These are phyloP conservation scores for Phytophthora multivora DNA, from an alignment of 352 stramenopile species.

Conservation along the genomic window DNA sequence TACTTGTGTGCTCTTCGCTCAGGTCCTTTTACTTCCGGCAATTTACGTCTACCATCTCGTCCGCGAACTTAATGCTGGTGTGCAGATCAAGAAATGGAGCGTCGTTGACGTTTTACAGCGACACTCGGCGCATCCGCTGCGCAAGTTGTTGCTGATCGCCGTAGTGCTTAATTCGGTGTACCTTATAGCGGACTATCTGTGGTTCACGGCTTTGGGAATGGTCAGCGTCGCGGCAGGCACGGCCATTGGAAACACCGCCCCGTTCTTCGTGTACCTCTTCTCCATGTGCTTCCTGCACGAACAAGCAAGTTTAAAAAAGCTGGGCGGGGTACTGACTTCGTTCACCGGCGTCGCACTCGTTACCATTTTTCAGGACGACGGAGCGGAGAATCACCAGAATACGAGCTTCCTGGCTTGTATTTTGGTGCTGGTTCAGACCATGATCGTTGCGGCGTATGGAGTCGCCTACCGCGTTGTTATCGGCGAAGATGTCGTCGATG, in stretches of 20 bases:
- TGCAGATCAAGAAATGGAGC: slow-evolving; percentile 5
- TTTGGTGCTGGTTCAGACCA: slow-evolving; percentile 32
- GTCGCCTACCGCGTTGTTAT: slow-evolving; percentile 38
- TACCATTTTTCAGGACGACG: slow-evolving; percentile 31
- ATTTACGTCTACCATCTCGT: slow-evolving; percentile 31
- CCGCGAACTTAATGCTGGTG: slow-evolving; percentile 1
- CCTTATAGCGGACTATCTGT: slow-evolving; percentile 50
- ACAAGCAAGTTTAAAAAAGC: slow-evolving; percentile 30
- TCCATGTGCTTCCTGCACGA: slow-evolving; percentile 53
- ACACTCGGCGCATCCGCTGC: slow-evolving; percentile 30
- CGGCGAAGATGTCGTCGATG: slow-evolving; percentile 47
- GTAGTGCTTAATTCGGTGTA: slow-evolving; percentile 42
- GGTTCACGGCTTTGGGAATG: slow-evolving; percentile 42
- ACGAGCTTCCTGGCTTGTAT: slow-evolving; percentile 34
- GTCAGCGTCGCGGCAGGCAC: slow-evolving; percentile 50
- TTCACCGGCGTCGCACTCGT: slow-evolving; percentile 44
- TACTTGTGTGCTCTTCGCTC: neutral
- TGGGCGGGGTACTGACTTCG: slow-evolving; percentile 36
- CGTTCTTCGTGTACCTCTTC: slow-evolving; percentile 58
- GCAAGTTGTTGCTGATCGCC: slow-evolving; percentile 26
- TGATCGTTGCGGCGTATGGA: slow-evolving; percentile 39
- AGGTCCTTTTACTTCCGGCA: slow-evolving; percentile 35
- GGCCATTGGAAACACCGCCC: slow-evolving; percentile 50
- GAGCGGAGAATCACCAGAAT: slow-evolving; percentile 2
- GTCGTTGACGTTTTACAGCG: slow-evolving; percentile 23